Evolutionary conservation across 2,329 filamentous ascomycete species (phyloP), one percentile per base, ranked within the genome.

Genomic region (Cercospora brassicicola): DNA sequence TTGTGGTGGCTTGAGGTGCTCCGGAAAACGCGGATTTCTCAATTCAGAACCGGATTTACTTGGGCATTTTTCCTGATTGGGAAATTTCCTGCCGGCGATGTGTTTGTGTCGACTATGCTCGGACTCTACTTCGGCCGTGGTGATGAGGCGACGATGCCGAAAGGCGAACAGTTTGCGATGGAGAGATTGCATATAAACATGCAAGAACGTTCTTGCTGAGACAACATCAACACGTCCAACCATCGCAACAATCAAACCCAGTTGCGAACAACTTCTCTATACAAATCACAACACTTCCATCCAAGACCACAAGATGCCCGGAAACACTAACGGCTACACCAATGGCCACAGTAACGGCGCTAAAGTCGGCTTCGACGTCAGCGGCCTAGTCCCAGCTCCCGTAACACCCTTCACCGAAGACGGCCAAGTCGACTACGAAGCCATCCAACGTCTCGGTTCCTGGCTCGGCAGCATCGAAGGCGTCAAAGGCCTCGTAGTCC

Each of bases 401-500:
- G 45, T 48, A 10, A 48, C 45, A 1, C 56, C 62, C 11, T 80
- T 48, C 20, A 48, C 45, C 45, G 18, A 48, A 48, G 45, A 84
- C 63, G 83, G 84, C 11, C 77, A 76, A 10, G 79, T 86, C 64
- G 84, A 86, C 76, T 86, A 83, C 73, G 79, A 81, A 9, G 84
- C 84, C 45, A 85, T 86, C 68, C 83, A 85, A 63, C 81, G 84
- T 15, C 81, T 86, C 11, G 84, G 84, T 15, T 83, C 82, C 4
- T 85, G 84, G 84, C 83, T 85, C 33, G 83, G 83, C 51, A 83
- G 82, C 73, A 84, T 85, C 57, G 71, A 79, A 5, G 84, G 83
- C 20, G 82, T 86, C 69, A 86, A 84, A 68, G 84, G 84, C 31
- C 80, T 86, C 2, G 84, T 86, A 0, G 84, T 86, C 9, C 80